A percentile compares a stretch with the other conserved stretches of the same genome.
Evolutionary conservation across 2,329 filamentous ascomycete genomes (phyloP).

Genomic region (Xylariaceae sp.): DNA sequence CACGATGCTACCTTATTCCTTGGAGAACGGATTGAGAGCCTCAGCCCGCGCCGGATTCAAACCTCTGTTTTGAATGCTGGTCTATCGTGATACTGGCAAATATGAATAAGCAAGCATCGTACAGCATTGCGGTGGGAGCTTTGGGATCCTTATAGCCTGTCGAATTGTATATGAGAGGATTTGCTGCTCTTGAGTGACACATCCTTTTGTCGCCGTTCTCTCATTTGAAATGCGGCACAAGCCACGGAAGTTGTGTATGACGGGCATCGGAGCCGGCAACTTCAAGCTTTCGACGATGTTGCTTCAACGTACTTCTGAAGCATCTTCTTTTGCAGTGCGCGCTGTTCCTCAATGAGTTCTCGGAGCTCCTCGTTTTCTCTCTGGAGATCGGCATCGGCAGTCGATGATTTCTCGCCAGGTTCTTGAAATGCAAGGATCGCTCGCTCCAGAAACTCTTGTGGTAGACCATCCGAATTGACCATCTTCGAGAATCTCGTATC

Average conservation of each 20-base stretch:
- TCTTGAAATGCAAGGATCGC: conserved; percentile 48
- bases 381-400: conserved; percentile 35
- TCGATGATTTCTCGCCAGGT: conserved; percentile 22
- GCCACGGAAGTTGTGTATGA: too few relatives aligned
- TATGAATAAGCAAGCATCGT: too few relatives aligned
- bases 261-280: not conserved
- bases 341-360: conserved; percentile 44
- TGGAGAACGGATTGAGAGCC: conserved; percentile 6
- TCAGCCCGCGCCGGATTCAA: too few relatives aligned
- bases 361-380: conserved; percentile 45
- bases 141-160: too few relatives aligned
- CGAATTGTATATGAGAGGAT: too few relatives aligned
- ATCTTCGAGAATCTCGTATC: conserved; percentile 45
- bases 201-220: too few relatives aligned
- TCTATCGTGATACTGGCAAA: too few relatives aligned
- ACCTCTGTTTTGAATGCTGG: too few relatives aligned
- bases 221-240: too few relatives aligned
- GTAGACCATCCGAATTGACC: conserved; percentile 47
- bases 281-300: conserved; percentile 26
- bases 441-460: conserved; percentile 45
- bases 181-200: too few relatives aligned
- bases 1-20: conserved; percentile 13
- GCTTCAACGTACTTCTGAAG: conserved; percentile 30
- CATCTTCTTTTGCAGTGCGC: conserved; percentile 41
- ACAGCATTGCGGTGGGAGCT: too few relatives aligned